Evolutionary conservation across 768 basidiomycete genomes (phyloP).

Genomic region (Lactifluus subvellereus): DNA sequence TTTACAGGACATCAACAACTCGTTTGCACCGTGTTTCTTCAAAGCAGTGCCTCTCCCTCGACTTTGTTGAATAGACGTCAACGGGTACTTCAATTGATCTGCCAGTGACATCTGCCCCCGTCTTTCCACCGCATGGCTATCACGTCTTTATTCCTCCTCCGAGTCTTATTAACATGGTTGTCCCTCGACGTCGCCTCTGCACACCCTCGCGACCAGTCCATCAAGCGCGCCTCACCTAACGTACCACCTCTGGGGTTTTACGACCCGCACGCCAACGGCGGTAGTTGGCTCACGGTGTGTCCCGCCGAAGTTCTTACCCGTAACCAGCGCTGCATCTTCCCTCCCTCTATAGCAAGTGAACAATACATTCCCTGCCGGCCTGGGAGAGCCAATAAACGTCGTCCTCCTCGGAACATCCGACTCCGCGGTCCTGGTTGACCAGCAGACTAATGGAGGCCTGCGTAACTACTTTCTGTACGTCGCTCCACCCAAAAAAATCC

Average conservation of each 20-base stretch:
- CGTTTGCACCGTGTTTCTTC: neutral
- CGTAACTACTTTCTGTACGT: constrained; percentile 78
- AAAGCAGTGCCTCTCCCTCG: neutral
- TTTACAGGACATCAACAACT: too few species aligned
- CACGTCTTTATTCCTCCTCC: constrained; percentile 28
- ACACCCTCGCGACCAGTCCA: constrained; percentile 11
- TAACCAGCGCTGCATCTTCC: neutral
- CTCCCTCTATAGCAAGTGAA: constrained; percentile 5
- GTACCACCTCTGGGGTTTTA: constrained; percentile 55
- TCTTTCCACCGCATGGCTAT: constrained; percentile 27
- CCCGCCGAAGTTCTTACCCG: neutral
- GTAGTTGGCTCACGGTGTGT: constrained; percentile 67
- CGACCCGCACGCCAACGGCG: constrained; percentile 50
- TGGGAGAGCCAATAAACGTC: constrained; percentile 74
- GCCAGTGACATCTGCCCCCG: neutral
- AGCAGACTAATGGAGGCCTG: constrained; percentile 60
- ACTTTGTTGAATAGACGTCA: neutral
- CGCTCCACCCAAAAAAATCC: neutral
- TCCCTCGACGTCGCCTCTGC: constrained; percentile 24
- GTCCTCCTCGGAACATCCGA: constrained; percentile 79
- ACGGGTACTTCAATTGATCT: neutral
- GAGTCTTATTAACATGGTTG: constrained; percentile 30
- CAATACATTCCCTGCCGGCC: constrained; percentile 5
- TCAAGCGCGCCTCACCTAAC: constrained; percentile 24
- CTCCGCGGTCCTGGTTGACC: constrained; percentile 55